phyloP scores from a whole-genome alignment of 2,329 filamentous ascomycete species.

The Talaromyces pinophilus region DNA sequence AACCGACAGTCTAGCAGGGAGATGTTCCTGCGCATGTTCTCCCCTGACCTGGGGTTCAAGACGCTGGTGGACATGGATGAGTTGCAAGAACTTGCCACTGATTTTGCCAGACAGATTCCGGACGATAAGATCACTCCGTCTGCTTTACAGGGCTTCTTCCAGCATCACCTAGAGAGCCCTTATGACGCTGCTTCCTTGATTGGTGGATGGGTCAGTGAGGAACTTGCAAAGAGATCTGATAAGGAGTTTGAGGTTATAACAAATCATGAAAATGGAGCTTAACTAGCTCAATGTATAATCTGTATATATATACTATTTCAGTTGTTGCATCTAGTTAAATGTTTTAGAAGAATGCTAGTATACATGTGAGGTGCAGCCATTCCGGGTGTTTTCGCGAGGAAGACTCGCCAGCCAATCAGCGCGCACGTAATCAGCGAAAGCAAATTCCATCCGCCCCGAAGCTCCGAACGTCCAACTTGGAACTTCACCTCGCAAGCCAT shows the following conservation, averaged over 20 bases:
- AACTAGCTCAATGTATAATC: neutral
- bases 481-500: slow-evolving; percentile 33
- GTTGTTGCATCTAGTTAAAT: neutral
- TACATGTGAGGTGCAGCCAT: neutral
- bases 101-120: slow-evolving; percentile 51
- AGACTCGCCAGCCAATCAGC: slow-evolving; percentile 41
- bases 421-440: slow-evolving; percentile 23
- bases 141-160: slow-evolving; percentile 56
- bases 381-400: slow-evolving; percentile 30
- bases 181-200: slow-evolving; percentile 47
- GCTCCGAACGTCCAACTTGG: slow-evolving; percentile 30
- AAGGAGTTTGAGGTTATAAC: slow-evolving; percentile 21
- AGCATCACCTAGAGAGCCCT: slow-evolving; percentile 54
- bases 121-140: slow-evolving; percentile 54
- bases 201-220: slow-evolving; percentile 44
- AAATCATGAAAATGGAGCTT: neutral
- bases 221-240: slow-evolving; percentile 29
- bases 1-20: slow-evolving; percentile 49
- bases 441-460: slow-evolving; percentile 34
- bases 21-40: slow-evolving; percentile 34
- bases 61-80: slow-evolving; percentile 26
- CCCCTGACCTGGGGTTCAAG: slow-evolving; percentile 26
- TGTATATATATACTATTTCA: neutral
- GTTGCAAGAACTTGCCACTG: slow-evolving; percentile 44
- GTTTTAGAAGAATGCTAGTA: neutral